Percentiles rank a stretch among this genome's conserved stretches.
These are phyloP conservation scores for Sphagnum fallax DNA, from an alignment of 228 moss, liverwort and hornwort species.

Conservation along the genomic window DNA sequence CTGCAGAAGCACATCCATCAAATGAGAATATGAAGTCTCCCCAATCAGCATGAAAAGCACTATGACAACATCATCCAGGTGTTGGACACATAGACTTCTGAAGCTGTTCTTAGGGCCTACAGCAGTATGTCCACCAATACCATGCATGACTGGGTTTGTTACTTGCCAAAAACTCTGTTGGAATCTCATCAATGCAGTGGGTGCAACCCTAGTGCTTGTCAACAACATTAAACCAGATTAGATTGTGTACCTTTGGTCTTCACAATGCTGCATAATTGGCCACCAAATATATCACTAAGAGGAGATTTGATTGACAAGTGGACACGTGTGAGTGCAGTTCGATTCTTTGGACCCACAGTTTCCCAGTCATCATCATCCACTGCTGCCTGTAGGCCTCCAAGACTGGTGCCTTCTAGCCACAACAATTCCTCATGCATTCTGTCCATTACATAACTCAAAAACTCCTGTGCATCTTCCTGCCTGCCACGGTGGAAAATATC, in stretches of 20 bases:
- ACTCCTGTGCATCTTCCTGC: slow-evolving; percentile 99
- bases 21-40: not conserved
- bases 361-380: slow-evolving; percentile 96
- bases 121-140: not conserved
- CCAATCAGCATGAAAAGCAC: not conserved
- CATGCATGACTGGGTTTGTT: too few relatives aligned
- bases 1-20: slow-evolving; percentile 29
- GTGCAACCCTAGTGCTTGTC: too few relatives aligned
- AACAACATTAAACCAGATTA: not conserved
- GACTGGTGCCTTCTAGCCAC: slow-evolving; percentile 67
- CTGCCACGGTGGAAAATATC: slow-evolving; percentile 17
- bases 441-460: slow-evolving; percentile 86
- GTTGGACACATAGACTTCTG: not conserved
- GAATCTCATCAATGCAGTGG: too few relatives aligned
- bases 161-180: too few relatives aligned
- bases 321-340: slow-evolving; percentile 83
- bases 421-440: slow-evolving; percentile 94
- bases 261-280: slow-evolving; percentile 84
- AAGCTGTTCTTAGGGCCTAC: not conserved
- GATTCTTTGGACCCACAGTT: slow-evolving; percentile 92
- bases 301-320: slow-evolving; percentile 75
- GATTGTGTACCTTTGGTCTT: slow-evolving; percentile 68
- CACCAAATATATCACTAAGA: slow-evolving; percentile 88
- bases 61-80: not conserved
- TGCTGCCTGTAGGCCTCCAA: slow-evolving; percentile 39